Conservation (phyloP, 306 rosid species). For the Castanopsis chinensis region DNA sequence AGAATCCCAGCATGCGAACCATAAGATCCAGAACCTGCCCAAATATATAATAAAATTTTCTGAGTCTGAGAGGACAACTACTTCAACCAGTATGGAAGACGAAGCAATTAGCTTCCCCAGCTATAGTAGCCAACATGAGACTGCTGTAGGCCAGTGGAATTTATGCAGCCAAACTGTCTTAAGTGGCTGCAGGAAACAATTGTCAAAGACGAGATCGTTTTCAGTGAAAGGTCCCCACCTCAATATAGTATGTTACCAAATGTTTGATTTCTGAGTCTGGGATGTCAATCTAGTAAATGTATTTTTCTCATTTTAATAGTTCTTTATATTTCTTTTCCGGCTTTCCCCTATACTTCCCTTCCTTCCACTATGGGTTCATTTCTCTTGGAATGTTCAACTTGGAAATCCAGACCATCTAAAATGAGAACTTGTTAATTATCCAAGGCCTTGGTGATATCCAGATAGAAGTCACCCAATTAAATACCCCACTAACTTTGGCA, state of each 20-base stretch:
- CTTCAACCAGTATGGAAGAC: not conserved
- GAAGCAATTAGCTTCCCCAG: not conserved
- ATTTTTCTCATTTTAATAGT: not conserved
- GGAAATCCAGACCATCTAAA: not conserved
- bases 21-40: slow-evolving; percentile 89
- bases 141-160: not conserved
- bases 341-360: not conserved
- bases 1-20: slow-evolving; percentile 97
- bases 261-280: not conserved
- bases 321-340: not conserved
- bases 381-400: not conserved
- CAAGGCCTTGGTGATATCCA: not conserved
- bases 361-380: not conserved
- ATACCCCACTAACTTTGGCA: not conserved
- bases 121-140: not conserved
- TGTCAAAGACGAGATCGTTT: not conserved
- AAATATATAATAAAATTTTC: not conserved
- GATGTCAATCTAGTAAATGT: not conserved
- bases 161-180: not conserved
- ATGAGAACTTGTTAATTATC: not conserved
- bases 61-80: not conserved
- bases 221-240: not conserved
- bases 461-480: not conserved
- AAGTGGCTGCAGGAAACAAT: not conserved
- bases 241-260: not conserved